Percentiles rank a stretch among this genome's conserved stretches.
Evolutionary conservation across 441 rosid species (phyloP).

Genomic region (Omphalea diandra): DNA sequence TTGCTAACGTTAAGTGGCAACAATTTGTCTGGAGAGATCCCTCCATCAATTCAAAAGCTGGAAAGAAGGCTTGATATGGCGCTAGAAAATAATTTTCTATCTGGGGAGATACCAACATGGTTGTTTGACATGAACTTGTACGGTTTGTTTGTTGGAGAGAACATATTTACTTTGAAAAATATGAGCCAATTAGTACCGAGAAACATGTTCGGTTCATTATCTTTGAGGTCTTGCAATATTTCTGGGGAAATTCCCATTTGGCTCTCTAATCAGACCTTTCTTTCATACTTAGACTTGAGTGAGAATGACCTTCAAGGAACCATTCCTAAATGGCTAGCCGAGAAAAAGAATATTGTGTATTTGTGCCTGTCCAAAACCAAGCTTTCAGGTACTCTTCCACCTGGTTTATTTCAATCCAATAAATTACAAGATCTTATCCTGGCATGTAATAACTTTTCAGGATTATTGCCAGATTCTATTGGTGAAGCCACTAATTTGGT

Average conservation of each 20-base stretch:
- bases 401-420: conserved; percentile 31
- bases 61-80: neutral
- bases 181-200: neutral
- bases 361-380: conserved; percentile 30
- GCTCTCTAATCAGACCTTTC: conserved; percentile 31
- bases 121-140: neutral
- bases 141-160: neutral
- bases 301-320: conserved; percentile 33
- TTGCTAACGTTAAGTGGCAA: neutral
- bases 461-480: conserved; percentile 28
- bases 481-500: conserved; percentile 11
- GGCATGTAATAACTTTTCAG: conserved; percentile 33
- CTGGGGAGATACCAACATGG: conserved; percentile 16
- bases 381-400: conserved; percentile 37
- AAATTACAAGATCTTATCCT: conserved; percentile 9
- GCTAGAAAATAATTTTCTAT: conserved; percentile 2
- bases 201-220: conserved; percentile 3
- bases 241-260: conserved; percentile 29
- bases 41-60: conserved; percentile 9
- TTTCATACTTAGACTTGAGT: conserved; percentile 32
- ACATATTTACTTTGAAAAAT: conserved; percentile 2
- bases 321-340: conserved; percentile 34
- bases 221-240: conserved; percentile 31
- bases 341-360: neutral
- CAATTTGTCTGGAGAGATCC: conserved; percentile 14